Evolutionary conservation across 208 protist species (phyloP).

Genomic region (Acanthamoeba sp.): DNA sequence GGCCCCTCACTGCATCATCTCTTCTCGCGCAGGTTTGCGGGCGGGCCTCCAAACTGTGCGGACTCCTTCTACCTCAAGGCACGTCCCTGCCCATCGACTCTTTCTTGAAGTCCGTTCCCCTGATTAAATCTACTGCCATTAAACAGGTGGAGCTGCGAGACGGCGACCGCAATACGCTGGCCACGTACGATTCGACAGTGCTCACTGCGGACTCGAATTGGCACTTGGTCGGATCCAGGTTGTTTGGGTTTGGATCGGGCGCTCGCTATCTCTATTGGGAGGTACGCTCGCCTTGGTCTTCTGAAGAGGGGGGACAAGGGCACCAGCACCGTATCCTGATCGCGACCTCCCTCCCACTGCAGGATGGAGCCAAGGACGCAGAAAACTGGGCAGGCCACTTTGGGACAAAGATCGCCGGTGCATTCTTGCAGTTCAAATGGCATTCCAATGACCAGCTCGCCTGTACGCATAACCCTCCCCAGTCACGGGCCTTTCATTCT

Average conservation of each 20-base stretch:
- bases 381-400: constrained; percentile 76
- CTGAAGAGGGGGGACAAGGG: no score
- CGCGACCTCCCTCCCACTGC: neutral
- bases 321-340: no score
- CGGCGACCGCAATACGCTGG: neutral
- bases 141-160: constrained; percentile 59
- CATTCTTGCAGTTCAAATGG: constrained; percentile 35
- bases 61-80: constrained; percentile 70
- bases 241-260: constrained; percentile 48
- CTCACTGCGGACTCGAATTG: constrained; percentile 22
- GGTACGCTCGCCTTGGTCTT: neutral
- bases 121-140: neutral
- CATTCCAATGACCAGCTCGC: neutral
- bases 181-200: neutral
- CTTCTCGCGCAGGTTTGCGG: neutral
- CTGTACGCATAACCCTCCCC: neutral
- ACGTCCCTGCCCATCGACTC: neutral
- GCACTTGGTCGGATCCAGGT: neutral
- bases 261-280: constrained; percentile 67
- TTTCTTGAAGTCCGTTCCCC: neutral
- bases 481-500: no score
- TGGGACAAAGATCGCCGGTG: constrained; percentile 59
- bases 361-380: constrained; percentile 73
- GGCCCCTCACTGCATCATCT: neutral
- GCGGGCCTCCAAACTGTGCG: constrained; percentile 36